These are phyloP conservation scores for Tuber magnatum DNA, from an alignment of 495 filamentous ascomycete species.

Conservation along the genomic window DNA sequence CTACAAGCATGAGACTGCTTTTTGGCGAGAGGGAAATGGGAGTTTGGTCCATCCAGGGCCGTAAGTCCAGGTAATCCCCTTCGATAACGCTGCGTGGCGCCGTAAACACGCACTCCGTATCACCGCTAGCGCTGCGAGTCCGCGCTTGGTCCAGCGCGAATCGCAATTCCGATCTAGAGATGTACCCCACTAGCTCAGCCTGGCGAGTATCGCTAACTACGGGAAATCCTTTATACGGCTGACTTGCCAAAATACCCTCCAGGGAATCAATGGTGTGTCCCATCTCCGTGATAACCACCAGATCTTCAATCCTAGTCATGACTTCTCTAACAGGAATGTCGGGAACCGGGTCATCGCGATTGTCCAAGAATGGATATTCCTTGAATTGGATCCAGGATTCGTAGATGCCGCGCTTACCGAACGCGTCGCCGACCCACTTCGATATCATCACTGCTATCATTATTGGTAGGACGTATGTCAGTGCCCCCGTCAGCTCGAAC, in stretches of 20 bases:
- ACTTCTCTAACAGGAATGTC: constrained; percentile 76
- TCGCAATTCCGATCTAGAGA: constrained; percentile 81
- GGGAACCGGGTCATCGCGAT: constrained; percentile 75
- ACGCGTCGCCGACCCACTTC: constrained; percentile 97
- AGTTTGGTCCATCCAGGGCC: constrained; percentile 98
- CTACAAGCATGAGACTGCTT: constrained; percentile 67
- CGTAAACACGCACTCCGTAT: constrained; percentile 74
- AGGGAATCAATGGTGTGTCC: constrained; percentile 79
- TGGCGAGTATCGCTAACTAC: constrained; percentile 70
- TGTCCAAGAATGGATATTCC: constrained; percentile 93
- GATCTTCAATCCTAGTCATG: constrained; percentile 88
- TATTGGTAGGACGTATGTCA: constrained; percentile 95
- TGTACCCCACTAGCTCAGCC: constrained; percentile 78
- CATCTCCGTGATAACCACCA: constrained; percentile 75
- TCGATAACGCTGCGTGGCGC: constrained; percentile 65
- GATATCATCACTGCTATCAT: constrained; percentile 99
- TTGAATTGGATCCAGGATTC: constrained; percentile 96
- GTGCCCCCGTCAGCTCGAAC: constrained; percentile 93
- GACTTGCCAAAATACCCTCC: constrained; percentile 57
- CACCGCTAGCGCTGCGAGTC: constrained; percentile 52
- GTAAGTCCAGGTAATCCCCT: constrained; percentile 51
- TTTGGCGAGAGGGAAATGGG: constrained; percentile 79
- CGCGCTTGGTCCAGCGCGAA: constrained; percentile 60
- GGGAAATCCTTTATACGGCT: constrained; percentile 85
- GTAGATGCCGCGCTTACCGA: constrained; percentile 90